Evolutionary conservation across 768 basidiomycete species (phyloP).

Genomic region (Rhizopogon sp.): DNA sequence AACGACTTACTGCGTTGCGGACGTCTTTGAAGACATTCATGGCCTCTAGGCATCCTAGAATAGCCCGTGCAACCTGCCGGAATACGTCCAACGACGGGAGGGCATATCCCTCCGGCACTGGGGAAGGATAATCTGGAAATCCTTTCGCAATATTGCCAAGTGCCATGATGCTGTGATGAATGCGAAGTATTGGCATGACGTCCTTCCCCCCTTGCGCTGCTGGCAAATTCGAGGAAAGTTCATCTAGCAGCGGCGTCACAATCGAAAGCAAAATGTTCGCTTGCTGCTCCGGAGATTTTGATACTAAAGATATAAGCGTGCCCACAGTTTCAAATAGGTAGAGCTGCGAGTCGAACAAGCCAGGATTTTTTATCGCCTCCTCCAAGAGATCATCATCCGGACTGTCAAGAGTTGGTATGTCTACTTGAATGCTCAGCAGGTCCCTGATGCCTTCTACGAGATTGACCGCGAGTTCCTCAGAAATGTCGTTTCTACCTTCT

Average conservation of each 20-base stretch:
- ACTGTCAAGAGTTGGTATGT: constrained; percentile 74
- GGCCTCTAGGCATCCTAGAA: constrained; percentile 80
- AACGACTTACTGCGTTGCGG: constrained; percentile 77
- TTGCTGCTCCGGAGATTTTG: constrained; percentile 62
- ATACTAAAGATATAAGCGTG: constrained; percentile 74
- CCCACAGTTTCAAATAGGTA: constrained; percentile 94
- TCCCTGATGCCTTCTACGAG: constrained; percentile 76
- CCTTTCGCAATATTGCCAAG: constrained; percentile 94
- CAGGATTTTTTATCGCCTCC: constrained; percentile 73
- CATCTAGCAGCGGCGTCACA: constrained; percentile 77
- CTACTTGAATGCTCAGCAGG: constrained; percentile 67
- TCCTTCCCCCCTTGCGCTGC: constrained; percentile 57
- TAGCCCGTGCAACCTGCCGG: constrained; percentile 78
- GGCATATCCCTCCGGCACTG: constrained; percentile 59
- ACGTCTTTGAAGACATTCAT: constrained; percentile 86
- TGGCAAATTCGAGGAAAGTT: constrained; percentile 54
- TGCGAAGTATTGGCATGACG: constrained; percentile 72
- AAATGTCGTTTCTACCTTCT: constrained; percentile 74
- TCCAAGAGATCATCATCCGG: constrained; percentile 67
- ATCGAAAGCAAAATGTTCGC: constrained; percentile 66
- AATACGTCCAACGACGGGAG: constrained; percentile 77
- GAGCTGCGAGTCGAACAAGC: constrained; percentile 81
- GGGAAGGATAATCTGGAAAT: constrained; percentile 85
- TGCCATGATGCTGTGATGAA: constrained; percentile 93
- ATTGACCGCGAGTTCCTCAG: constrained; percentile 60